These are phyloP conservation scores for Entomortierella parvispora DNA, from an alignment of 192 early-diverging fungal genomes.

Conservation along the genomic window DNA sequence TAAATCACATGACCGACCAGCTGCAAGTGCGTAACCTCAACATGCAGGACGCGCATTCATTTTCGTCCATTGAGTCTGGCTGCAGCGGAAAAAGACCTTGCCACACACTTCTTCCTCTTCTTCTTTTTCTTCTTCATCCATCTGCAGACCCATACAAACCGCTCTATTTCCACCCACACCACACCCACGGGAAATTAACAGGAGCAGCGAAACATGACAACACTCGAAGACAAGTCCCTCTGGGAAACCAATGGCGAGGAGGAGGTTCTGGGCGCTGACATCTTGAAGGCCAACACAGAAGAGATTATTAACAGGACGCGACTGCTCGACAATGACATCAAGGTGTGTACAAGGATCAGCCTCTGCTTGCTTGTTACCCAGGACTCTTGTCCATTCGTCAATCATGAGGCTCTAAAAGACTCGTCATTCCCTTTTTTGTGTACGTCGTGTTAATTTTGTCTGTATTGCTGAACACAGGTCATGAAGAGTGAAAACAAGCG, in stretches of 20 bases:
- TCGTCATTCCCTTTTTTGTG: not conserved
- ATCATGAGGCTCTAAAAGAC: not conserved
- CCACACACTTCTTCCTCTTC: too few species aligned
- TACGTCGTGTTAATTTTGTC: too few species aligned
- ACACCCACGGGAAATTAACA: too few species aligned
- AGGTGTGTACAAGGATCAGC: constrained; percentile 61
- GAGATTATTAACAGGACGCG: constrained; percentile 92
- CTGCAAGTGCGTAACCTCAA: too few species aligned
- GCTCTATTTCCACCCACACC: too few species aligned
- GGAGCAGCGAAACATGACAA: constrained; percentile 66
- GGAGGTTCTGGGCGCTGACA: constrained; percentile 90
- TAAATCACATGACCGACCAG: too few species aligned
- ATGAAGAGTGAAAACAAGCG: constrained; percentile 93
- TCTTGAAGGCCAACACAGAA: constrained; percentile 86
- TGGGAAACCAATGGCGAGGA: constrained; percentile 64
- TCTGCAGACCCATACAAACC: too few species aligned
- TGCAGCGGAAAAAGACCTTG: too few species aligned
- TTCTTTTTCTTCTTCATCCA: too few species aligned
- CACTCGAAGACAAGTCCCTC: constrained; percentile 77
- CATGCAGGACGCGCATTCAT: too few species aligned
- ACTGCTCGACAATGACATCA: constrained; percentile 97
- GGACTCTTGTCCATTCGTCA: not conserved
- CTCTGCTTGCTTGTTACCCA: not conserved
- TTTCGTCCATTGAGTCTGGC: too few species aligned
- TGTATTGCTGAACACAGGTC: too few species aligned